Conservation (phyloP, 768 basidiomycete species). For the Pleurotus cornucopiae region DNA sequence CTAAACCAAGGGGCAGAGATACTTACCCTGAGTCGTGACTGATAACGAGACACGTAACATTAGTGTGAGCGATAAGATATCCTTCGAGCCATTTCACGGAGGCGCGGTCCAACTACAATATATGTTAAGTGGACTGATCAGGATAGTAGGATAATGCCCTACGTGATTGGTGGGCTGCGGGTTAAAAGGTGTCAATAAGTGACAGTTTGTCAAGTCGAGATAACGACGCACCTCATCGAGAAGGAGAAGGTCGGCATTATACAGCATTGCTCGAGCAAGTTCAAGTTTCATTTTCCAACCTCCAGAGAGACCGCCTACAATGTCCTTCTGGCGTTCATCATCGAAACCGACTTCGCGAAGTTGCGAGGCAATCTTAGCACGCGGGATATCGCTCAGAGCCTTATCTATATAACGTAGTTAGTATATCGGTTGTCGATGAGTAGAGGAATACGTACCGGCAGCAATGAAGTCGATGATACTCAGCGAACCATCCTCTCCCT, state of each 20-base stretch:
- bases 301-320: constrained; percentile 88
- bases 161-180: constrained; percentile 87
- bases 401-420: constrained; percentile 46
- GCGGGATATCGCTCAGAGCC: constrained; percentile 55
- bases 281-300: constrained; percentile 99
- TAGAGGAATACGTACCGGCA: constrained; percentile 46
- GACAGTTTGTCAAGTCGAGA: constrained; percentile 8
- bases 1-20: background rate
- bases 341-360: constrained; percentile 90
- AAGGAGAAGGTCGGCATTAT: constrained; percentile 82
- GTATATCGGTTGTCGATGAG: background rate
- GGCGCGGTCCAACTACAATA: constrained; percentile 61
- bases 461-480: constrained; percentile 89
- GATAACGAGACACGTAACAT: constrained; percentile 88
- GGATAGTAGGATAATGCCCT: constrained; percentile 26
- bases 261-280: constrained; percentile 92
- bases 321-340: constrained; percentile 75
- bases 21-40: constrained; percentile 94
- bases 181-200: constrained; percentile 11
- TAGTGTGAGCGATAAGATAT: constrained; percentile 76
- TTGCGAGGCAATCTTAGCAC: constrained; percentile 72
- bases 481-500: constrained; percentile 85
- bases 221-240: constrained; percentile 67
- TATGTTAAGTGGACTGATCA: constrained; percentile 3
- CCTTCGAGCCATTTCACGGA: constrained; percentile 92